Conservation (phyloP, 2,329 filamentous ascomycete species). For the Parasarocladium wereldwijsianum region DNA sequence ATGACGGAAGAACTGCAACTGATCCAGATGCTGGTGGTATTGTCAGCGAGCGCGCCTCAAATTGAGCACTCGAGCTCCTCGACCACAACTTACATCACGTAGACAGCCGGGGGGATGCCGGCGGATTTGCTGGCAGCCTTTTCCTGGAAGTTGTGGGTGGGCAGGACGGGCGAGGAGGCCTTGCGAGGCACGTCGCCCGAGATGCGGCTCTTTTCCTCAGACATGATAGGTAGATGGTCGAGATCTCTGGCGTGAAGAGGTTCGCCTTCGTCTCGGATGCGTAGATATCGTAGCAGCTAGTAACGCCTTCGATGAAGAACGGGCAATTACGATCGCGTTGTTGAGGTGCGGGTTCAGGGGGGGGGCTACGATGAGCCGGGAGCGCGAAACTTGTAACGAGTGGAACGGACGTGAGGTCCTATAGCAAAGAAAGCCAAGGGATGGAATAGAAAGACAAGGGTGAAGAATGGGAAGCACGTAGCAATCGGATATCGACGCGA, state of each 20-base stretch:
- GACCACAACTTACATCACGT: slow-evolving; percentile 48
- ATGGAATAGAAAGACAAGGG: neutral
- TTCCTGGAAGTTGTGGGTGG: slow-evolving; percentile 67
- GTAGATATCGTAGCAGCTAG: too few relatives aligned
- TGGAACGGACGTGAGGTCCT: too few relatives aligned
- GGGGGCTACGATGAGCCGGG: neutral
- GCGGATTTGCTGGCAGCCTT: slow-evolving; percentile 53
- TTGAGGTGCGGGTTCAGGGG: neutral
- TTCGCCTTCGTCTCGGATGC: too few relatives aligned
- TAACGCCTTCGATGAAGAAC: too few relatives aligned
- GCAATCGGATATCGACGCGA: too few relatives aligned
- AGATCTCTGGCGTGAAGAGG: slow-evolving; percentile 7
- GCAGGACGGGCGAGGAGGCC: slow-evolving; percentile 51
- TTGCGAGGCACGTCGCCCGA: slow-evolving; percentile 61
- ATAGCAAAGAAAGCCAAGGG: too few relatives aligned
- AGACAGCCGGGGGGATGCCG: slow-evolving; percentile 64
- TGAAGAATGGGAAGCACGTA: too few relatives aligned
- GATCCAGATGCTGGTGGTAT: slow-evolving; percentile 66
- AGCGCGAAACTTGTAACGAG: too few relatives aligned
- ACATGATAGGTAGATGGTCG: slow-evolving; percentile 16
- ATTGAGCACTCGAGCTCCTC: slow-evolving; percentile 2
- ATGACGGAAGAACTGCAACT: slow-evolving; percentile 85
- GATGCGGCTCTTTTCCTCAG: slow-evolving; percentile 64
- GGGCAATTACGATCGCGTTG: neutral
- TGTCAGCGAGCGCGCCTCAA: neutral